phyloP scores from a whole-genome alignment of 768 basidiomycete species.

The Hericium rajendrae region DNA sequence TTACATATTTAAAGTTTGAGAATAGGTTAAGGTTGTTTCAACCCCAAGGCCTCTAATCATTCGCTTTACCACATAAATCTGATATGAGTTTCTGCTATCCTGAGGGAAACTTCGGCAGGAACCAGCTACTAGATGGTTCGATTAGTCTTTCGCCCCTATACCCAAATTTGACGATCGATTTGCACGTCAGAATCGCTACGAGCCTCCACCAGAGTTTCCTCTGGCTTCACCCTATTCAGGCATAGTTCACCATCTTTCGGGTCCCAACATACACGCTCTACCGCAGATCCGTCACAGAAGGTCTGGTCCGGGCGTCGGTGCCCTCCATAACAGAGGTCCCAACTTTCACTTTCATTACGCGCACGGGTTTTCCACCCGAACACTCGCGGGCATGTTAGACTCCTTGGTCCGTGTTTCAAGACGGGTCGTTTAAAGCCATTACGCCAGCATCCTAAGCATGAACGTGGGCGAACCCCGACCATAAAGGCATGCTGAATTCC shows the following conservation, averaged over 20 bases:
- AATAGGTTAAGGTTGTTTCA: slow-evolving; percentile 84
- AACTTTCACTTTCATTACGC: too few species aligned
- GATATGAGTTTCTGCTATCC: slow-evolving; percentile 56
- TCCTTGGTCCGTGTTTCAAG: too few species aligned
- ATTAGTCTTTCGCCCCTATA: slow-evolving; percentile 96
- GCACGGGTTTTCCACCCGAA: too few species aligned
- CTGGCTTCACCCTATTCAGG: slow-evolving; percentile 87
- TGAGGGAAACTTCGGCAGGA: slow-evolving; percentile 86
- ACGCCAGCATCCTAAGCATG: too few species aligned
- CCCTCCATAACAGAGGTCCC: slow-evolving; percentile 53
- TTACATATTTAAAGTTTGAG: slow-evolving; percentile 63
- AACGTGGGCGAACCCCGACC: too few species aligned
- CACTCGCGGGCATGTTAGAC: too few species aligned
- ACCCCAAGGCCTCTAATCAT: slow-evolving; percentile 89
- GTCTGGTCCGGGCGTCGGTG: slow-evolving; percentile 69
- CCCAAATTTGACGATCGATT: slow-evolving; percentile 93
- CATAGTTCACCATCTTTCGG: slow-evolving; percentile 90
- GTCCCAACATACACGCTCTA: slow-evolving; percentile 81
- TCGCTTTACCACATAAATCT: slow-evolving; percentile 64
- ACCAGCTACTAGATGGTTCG: slow-evolving; percentile 92
- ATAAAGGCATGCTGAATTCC: too few species aligned
- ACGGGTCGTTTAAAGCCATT: too few species aligned
- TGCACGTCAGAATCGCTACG: slow-evolving; percentile 95
- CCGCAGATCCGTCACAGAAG: slow-evolving; percentile 67
- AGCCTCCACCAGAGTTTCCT: slow-evolving; percentile 95